Conservation (phyloP, 2,329 filamentous ascomycete species). For the Clonostachys byssicola region DNA sequence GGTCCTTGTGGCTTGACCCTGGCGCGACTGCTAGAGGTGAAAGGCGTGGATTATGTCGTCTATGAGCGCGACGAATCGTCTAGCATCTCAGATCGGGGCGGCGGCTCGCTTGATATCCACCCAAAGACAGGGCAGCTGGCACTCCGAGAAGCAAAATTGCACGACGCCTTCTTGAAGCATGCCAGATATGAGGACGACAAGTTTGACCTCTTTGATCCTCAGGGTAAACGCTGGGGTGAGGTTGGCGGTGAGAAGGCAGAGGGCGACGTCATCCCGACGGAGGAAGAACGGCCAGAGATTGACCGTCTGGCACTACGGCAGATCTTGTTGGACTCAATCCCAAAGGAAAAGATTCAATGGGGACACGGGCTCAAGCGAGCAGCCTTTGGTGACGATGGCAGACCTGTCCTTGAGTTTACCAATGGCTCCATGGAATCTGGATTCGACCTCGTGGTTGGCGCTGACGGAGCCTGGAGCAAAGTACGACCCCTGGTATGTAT, state of each 20-base stretch:
- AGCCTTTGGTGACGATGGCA: background rate
- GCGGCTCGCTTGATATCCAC: slow-evolving; percentile 46
- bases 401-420: background rate
- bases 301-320: slow-evolving; percentile 24
- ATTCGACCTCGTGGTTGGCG: slow-evolving; percentile 3
- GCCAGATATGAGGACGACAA: background rate
- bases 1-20: slow-evolving; percentile 43
- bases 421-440: background rate
- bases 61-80: slow-evolving; percentile 22
- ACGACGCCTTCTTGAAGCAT: slow-evolving; percentile 21
- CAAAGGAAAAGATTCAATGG: slow-evolving; percentile 19
- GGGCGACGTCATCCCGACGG: slow-evolving; percentile 5
- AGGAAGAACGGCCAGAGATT: slow-evolving; percentile 27
- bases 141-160: slow-evolving; percentile 36
- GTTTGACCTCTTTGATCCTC: slow-evolving; percentile 29
- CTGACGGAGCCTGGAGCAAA: slow-evolving; percentile 10
- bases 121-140: slow-evolving; percentile 35
- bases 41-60: slow-evolving; percentile 23
- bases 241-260: background rate
- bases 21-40: slow-evolving; percentile 35
- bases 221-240: slow-evolving; percentile 32
- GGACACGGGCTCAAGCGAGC: background rate
- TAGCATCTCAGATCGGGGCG: slow-evolving; percentile 12
- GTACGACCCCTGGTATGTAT: slow-evolving; percentile 18
- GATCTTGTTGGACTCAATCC: slow-evolving; percentile 23